phyloP scores from a whole-genome alignment of 1,139 yeast genomes.

The Saccharomyces hybrid region DNA sequence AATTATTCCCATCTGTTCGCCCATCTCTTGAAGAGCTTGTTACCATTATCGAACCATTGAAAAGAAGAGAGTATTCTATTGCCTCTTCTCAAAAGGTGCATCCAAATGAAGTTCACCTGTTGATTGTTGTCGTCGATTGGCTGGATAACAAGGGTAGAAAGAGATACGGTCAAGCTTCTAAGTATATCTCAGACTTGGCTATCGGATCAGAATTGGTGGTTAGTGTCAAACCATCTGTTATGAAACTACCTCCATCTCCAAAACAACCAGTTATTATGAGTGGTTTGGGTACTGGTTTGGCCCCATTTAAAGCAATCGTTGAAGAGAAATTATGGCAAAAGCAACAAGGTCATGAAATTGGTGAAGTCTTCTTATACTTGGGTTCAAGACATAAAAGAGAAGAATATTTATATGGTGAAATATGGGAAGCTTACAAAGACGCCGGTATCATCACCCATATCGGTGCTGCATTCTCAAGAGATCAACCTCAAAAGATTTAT shows the following conservation, averaged over 20 bases:
- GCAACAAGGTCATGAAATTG: constrained; percentile 81
- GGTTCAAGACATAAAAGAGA: constrained; percentile 96
- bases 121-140: constrained; percentile 97
- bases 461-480: constrained; percentile 98
- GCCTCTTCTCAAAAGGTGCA: constrained; percentile 93
- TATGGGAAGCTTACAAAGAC: constrained; percentile 92
- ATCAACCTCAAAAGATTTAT: constrained; percentile 89
- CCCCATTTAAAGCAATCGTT: constrained; percentile 95
- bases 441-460: constrained; percentile 90
- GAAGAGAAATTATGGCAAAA: constrained; percentile 95
- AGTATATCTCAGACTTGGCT: constrained; percentile 68
- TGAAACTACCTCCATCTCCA: constrained; percentile 86
- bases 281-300: constrained; percentile 96
- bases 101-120: constrained; percentile 81
- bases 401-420: constrained; percentile 92
- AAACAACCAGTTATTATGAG: constrained; percentile 92
- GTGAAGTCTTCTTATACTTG: constrained; percentile 78
- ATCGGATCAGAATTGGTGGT: constrained; percentile 87
- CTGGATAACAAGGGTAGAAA: constrained; percentile 75
- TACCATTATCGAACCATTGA: constrained; percentile 71
- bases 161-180: constrained; percentile 92
- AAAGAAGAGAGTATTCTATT: constrained; percentile 97
- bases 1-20: constrained; percentile 73
- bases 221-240: constrained; percentile 91
- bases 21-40: constrained; percentile 71